These are phyloP conservation scores for Rosa lucieae DNA, from an alignment of 306 rosid genomes.

Conservation along the genomic window DNA sequence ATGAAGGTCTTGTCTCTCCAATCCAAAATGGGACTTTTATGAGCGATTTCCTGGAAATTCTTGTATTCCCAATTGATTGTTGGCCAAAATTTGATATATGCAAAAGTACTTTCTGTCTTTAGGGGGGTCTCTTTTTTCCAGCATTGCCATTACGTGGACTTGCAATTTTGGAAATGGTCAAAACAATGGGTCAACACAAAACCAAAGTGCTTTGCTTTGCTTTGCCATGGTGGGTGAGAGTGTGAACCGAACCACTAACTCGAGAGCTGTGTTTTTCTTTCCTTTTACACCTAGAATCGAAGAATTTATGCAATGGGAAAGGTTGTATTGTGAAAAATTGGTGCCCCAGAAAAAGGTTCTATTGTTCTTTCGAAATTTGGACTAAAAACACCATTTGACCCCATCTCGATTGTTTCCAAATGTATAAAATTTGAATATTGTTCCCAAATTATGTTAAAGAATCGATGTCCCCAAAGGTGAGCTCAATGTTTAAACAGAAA, in stretches of 20 bases:
- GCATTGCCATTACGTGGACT: slow-evolving; percentile 9
- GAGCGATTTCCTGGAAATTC: slow-evolving; percentile 16
- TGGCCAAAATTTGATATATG: background rate
- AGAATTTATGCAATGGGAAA: background rate
- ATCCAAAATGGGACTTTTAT: background rate
- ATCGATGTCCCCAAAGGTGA: too few species aligned
- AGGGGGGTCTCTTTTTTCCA: slow-evolving; percentile 5
- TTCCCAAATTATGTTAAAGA: too few species aligned
- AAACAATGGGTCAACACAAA: slow-evolving; percentile 7
- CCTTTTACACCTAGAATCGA: background rate
- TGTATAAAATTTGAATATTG: too few species aligned
- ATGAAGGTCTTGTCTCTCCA: background rate
- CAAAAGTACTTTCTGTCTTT: background rate
- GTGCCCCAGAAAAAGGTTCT: too few species aligned
- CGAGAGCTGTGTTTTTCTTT: background rate
- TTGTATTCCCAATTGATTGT: slow-evolving; percentile 1
- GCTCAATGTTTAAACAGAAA: too few species aligned
- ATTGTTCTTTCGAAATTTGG: too few species aligned
- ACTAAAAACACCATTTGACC: too few species aligned
- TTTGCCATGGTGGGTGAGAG: slow-evolving; percentile 12
- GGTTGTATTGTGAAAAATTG: background rate
- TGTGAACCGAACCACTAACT: slow-evolving; percentile 11
- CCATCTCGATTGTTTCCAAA: too few species aligned
- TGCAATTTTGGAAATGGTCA: slow-evolving; percentile 4
- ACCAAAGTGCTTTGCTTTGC: background rate